A percentile compares a stretch with the other conserved stretches of the same genome.
Conservation (phyloP, 768 basidiomycete genomes). For the Gymnopilus dilepis region DNA sequence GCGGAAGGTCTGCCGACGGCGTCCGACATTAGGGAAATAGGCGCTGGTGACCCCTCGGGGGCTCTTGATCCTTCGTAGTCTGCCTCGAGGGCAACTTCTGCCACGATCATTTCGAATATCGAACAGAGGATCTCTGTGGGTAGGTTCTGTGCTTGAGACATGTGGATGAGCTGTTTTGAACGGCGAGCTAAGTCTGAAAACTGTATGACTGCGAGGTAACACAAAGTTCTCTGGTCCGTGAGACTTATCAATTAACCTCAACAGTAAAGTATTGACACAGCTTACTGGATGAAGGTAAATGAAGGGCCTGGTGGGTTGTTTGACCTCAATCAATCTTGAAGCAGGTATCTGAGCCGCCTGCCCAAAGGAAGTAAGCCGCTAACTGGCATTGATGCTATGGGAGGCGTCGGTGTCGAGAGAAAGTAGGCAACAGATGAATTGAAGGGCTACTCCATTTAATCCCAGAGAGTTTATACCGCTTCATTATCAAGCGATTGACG, state of each 20-base stretch:
- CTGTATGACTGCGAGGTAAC: too few species aligned
- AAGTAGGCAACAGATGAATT: background rate
- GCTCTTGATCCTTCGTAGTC: too few species aligned
- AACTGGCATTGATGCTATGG: slow-evolving; percentile 2
- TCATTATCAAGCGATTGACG: background rate
- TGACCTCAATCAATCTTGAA: background rate
- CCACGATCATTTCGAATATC: slow-evolving; percentile 13
- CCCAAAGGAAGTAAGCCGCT: background rate
- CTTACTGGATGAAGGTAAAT: background rate
- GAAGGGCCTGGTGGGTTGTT: too few species aligned
- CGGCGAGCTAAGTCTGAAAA: background rate
- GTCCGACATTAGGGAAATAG: background rate
- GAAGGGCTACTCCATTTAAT: background rate
- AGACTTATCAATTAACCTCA: background rate
- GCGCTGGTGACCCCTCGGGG: slow-evolving; percentile 1
- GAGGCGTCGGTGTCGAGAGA: slow-evolving; percentile 5
- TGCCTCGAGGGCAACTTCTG: too few species aligned
- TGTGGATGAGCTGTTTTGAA: background rate
- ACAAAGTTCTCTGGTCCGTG: too few species aligned
- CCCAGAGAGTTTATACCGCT: background rate
- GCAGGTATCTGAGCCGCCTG: background rate
- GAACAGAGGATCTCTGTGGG: slow-evolving; percentile 17
- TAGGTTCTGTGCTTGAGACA: slow-evolving; percentile 5
- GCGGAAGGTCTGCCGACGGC: background rate
- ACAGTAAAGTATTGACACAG: background rate